Evolutionary conservation across 1,284 basidiomycete genomes (phyloP), one percentile per base, ranked within the genome.

Genomic region (Limonomyces culmigenus): DNA sequence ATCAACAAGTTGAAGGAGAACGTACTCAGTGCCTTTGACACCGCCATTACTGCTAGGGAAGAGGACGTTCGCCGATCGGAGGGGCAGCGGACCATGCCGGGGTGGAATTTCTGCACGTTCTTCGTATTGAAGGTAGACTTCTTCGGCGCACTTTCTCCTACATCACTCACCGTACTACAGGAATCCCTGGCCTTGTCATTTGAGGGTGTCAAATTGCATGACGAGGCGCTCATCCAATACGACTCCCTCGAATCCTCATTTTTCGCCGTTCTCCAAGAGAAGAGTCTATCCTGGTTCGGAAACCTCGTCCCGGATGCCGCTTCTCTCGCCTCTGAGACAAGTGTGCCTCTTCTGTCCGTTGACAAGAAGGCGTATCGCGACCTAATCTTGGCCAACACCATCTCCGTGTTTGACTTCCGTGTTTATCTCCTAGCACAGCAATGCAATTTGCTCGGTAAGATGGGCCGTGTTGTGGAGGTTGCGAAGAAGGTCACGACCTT

Each of bases 91-190:
- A 67, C 77, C 43, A 83, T 88, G 68, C 83, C 86, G 1, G 91
- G 89, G 2, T 96, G 92, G 92, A 92, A 95, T 52, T 96, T 93
- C 50, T 91, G 88, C 52, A 89, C 83, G 1, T 97, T 92, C 63
- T 95, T 96, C 54, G 74, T 91, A 25, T 61, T 92, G 19, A 96
- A 96, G 72, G 91, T 87, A 33, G 14, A 34, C 25, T n/a, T n/a
- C n/a, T n/a, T n/a, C n/a, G n/a, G n/a, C n/a, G n/a, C n/a, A n/a
- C n/a, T n/a, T n/a, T n/a, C n/a, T n/a, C n/a, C n/a, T n/a, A 20
- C 3, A 16, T 41, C 34, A 41, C 35, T 41, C 38, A 18, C 37
- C 36, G 25, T 27, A 8, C 23, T 38, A 13, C 51, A 96, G 87
- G 95, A 97, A 74, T 89, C 81, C 39, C 65, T 99, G 13, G 91